Evolutionary conservation across 2,329 filamentous ascomycete genomes (phyloP).

Genomic region (Sporothrix humicola): DNA sequence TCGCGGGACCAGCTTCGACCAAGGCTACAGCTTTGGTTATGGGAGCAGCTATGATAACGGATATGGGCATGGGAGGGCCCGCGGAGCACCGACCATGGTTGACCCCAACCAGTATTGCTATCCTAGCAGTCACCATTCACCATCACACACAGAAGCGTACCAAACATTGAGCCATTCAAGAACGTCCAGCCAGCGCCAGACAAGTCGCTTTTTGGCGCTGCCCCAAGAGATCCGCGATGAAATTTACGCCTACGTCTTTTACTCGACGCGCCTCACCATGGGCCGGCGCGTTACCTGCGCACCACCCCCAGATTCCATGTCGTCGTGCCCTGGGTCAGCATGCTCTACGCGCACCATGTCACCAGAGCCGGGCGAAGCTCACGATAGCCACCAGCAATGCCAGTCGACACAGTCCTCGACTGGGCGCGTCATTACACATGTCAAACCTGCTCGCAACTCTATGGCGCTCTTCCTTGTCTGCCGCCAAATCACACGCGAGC

Average conservation of each 20-base stretch:
- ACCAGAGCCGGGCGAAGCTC: not conserved
- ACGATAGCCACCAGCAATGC: not conserved
- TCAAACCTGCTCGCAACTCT: slow-evolving; percentile 36
- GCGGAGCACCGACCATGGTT: not conserved
- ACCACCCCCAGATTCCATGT: not conserved
- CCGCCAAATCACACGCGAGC: slow-evolving; percentile 37
- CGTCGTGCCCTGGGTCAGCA: slow-evolving; percentile 1
- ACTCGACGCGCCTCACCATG: slow-evolving; percentile 37
- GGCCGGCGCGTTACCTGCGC: slow-evolving; percentile 36
- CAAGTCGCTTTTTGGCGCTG: slow-evolving; percentile 34
- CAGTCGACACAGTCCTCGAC: not conserved
- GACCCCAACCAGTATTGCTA: not conserved
- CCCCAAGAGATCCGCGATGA: slow-evolving; percentile 38
- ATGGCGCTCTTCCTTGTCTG: slow-evolving; percentile 38
- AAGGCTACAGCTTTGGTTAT: not conserved
- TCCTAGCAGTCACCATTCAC: not conserved
- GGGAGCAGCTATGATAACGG: not conserved
- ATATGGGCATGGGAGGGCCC: not conserved
- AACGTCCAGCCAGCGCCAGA: slow-evolving; percentile 9
- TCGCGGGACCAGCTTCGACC: not conserved
- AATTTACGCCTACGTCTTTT: slow-evolving; percentile 38
- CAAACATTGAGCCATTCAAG: not conserved
- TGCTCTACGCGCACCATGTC: not conserved
- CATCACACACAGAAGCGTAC: not conserved
- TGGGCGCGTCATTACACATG: slow-evolving; percentile 30